A percentile compares a stretch with the other conserved stretches of the same genome.
phyloP scores from a whole-genome alignment of 495 filamentous ascomycete genomes.

The Talaromyces wortmannii region DNA sequence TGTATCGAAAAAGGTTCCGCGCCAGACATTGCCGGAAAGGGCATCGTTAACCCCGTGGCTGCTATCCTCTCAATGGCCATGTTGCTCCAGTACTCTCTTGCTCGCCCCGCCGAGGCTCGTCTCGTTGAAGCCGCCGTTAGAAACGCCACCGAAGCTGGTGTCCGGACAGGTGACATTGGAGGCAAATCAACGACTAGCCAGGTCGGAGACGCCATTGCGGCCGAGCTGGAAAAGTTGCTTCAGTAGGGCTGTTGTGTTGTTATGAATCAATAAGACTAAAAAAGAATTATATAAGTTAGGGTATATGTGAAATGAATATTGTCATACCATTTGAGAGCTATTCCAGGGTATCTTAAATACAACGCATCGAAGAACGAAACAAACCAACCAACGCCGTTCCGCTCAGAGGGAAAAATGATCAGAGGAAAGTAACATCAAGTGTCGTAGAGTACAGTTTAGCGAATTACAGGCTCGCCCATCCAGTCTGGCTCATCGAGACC shows the following conservation, averaged over 20 bases:
- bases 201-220: conserved; percentile 46
- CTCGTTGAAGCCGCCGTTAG: conserved; percentile 45
- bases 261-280: not conserved
- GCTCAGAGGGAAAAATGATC: not conserved
- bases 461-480: conserved; percentile 54
- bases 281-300: not conserved
- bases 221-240: conserved; percentile 41
- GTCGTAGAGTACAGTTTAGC: conserved; percentile 15
- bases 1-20: conserved; percentile 30
- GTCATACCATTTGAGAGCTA: conserved; percentile 16
- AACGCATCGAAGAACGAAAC: conserved; percentile 8
- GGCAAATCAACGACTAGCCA: conserved; percentile 43
- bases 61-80: conserved; percentile 48
- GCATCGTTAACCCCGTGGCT: conserved; percentile 71
- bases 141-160: conserved; percentile 44
- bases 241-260: not conserved
- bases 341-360: conserved; percentile 27
- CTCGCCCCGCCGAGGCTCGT: conserved; percentile 40
- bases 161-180: conserved; percentile 48
- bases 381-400: conserved; percentile 7
- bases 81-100: conserved; percentile 51
- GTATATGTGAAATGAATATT: not conserved
- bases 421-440: too few species aligned
- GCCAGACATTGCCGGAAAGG: conserved; percentile 69
- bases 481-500: conserved; percentile 47